A percentile compares a stretch with the other conserved stretches of the same genome.
These are phyloP conservation scores for Fomitopsis serialis DNA, from an alignment of 768 basidiomycete genomes.

Conservation along the genomic window DNA sequence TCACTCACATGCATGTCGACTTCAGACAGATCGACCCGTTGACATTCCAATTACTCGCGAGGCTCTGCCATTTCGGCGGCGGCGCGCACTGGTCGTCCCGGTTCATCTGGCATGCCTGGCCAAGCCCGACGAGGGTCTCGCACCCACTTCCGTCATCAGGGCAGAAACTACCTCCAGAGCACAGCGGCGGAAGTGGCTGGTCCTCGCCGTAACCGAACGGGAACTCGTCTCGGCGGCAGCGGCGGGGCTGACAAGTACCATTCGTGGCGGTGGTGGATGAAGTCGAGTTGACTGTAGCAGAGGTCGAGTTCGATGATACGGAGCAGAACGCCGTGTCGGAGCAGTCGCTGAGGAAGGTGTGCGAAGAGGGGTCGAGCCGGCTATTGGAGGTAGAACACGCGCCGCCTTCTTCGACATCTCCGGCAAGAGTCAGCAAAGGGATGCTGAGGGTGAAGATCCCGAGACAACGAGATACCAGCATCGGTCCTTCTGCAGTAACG, in stretches of 20 bases:
- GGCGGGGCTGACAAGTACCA: conserved; percentile 40
- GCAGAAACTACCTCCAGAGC: conserved; percentile 50
- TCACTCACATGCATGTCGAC: conserved; percentile 51
- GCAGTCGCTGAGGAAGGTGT: conserved; percentile 59
- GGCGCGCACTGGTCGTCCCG: conserved; percentile 53
- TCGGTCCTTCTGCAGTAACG: background rate
- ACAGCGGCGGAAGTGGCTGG: conserved; percentile 46
- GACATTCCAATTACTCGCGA: conserved; percentile 36
- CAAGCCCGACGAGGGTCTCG: conserved; percentile 32
- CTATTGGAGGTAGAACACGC: conserved; percentile 41
- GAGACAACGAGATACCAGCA: background rate
- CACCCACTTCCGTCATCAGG: conserved; percentile 66
- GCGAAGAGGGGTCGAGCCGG: conserved; percentile 47
- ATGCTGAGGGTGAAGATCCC: background rate
- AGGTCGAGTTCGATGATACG: conserved; percentile 29
- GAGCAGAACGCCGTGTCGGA: conserved; percentile 54
- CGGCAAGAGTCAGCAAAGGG: background rate
- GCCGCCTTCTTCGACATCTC: conserved; percentile 1
- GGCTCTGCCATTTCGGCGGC: conserved; percentile 33
- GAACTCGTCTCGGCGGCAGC: conserved; percentile 58
- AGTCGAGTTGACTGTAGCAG: background rate
- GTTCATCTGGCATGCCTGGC: conserved; percentile 51
- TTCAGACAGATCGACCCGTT: conserved; percentile 58
- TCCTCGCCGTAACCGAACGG: conserved; percentile 42
- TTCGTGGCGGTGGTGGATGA: background rate